Percentiles rank a stretch among this genome's conserved stretches.
These are phyloP conservation scores for Calonectria naviculata DNA, from an alignment of 2,329 filamentous ascomycete species.

Conservation along the genomic window DNA sequence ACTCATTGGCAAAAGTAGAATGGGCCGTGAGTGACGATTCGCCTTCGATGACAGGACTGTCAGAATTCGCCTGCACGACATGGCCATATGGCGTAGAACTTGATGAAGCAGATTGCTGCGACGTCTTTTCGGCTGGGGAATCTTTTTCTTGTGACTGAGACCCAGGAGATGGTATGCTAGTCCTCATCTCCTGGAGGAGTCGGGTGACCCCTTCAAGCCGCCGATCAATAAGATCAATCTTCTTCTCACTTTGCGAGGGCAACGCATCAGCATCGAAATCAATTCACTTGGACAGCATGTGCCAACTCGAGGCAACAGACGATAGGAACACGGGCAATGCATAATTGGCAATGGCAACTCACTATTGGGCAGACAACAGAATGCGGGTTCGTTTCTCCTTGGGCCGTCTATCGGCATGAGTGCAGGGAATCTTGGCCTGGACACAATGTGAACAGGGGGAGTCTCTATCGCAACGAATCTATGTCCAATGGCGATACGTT, in stretches of 20 bases:
- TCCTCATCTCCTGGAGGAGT: conserved; percentile 47
- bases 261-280: background rate
- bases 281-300: too few relatives aligned
- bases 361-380: conserved; percentile 52
- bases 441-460: conserved; percentile 50
- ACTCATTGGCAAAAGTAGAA: conserved; percentile 58
- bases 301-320: background rate
- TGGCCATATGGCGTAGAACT: conserved; percentile 32
- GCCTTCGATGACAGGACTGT: conserved; percentile 53
- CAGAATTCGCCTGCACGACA: conserved; percentile 30
- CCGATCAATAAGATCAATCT: conserved; percentile 52
- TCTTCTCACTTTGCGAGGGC: conserved; percentile 44
- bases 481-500: conserved; percentile 10
- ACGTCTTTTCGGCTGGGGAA: conserved; percentile 25
- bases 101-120: conserved; percentile 27
- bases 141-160: conserved; percentile 22
- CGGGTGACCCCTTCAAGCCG: conserved; percentile 48
- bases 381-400: conserved; percentile 51
- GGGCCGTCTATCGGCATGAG: conserved; percentile 44
- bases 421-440: conserved; percentile 51
- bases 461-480: conserved; percentile 52
- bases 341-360: conserved; percentile 24
- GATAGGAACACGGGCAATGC: background rate
- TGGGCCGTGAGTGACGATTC: conserved; percentile 59
- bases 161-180: conserved; percentile 31